Conservation (phyloP, 805 yeast genomes). For the Yamadazyma scolyti region DNA sequence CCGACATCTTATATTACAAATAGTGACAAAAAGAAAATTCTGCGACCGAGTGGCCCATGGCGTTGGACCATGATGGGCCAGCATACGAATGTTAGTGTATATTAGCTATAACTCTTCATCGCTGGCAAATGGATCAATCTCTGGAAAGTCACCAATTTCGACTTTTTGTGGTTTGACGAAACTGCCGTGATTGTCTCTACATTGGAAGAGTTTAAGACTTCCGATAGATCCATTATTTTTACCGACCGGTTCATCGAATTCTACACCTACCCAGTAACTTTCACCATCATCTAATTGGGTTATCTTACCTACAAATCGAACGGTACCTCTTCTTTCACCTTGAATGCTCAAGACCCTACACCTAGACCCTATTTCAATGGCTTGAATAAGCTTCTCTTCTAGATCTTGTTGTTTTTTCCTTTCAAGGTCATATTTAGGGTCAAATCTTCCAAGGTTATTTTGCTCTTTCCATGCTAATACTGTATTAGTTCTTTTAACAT, state of each 20-base stretch:
- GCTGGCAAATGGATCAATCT: constrained; percentile 39
- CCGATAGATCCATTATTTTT: constrained; percentile 77
- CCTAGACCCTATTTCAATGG: constrained; percentile 47
- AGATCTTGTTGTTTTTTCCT: constrained; percentile 23
- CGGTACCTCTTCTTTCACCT: constrained; percentile 64
- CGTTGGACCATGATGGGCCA: too few species aligned
- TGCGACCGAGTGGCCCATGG: too few species aligned
- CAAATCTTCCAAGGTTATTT: constrained; percentile 68
- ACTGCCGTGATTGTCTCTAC: constrained; percentile 63
- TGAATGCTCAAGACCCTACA: constrained; percentile 46
- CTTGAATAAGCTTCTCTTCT: constrained; percentile 22
- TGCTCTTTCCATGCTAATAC: constrained; percentile 76
- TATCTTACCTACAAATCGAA: constrained; percentile 67
- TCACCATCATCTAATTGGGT: constrained; percentile 52
- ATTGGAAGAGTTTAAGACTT: constrained; percentile 56
- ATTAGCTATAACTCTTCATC: constrained; percentile 31
- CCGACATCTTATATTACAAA: too few species aligned
- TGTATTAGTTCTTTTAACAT: constrained; percentile 55
- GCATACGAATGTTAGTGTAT: neutral
- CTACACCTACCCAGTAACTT: constrained; percentile 75
- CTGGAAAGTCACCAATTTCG: constrained; percentile 66
- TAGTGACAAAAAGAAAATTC: too few species aligned
- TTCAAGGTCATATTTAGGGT: constrained; percentile 43
- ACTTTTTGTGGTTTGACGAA: constrained; percentile 70
- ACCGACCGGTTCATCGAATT: constrained; percentile 82